A percentile compares a stretch with the other conserved stretches of the same genome.
Evolutionary conservation across 1,284 basidiomycete genomes (phyloP).

Genomic region (Nidula niveotomentosa): DNA sequence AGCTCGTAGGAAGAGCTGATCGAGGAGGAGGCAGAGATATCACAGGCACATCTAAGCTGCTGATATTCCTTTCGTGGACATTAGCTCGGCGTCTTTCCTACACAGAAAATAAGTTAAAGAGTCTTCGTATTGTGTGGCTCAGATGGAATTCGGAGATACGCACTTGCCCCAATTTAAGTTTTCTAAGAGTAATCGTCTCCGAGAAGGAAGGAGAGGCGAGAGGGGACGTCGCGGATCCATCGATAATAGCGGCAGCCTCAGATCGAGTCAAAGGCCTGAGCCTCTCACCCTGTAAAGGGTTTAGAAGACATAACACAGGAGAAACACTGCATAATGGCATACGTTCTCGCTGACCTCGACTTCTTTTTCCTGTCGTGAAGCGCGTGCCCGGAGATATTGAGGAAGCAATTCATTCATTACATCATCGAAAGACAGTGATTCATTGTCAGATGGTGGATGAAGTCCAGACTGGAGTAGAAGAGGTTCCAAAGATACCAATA

Average conservation of each 20-base stretch:
- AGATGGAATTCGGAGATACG: slow-evolving; percentile 8
- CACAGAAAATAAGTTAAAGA: background rate
- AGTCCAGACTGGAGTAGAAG: slow-evolving; percentile 17
- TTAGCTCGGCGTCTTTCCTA: slow-evolving; percentile 36
- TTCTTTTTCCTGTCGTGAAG: slow-evolving; percentile 19
- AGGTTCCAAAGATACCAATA: slow-evolving; percentile 8
- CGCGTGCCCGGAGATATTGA: slow-evolving; percentile 30
- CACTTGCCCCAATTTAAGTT: slow-evolving; percentile 46
- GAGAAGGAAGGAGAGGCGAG: slow-evolving; percentile 15
- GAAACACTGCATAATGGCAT: slow-evolving; percentile 2
- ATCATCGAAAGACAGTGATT: slow-evolving; percentile 29
- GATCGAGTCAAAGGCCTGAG: slow-evolving; percentile 36
- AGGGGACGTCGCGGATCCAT: slow-evolving; percentile 10
- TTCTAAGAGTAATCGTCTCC: slow-evolving; percentile 41
- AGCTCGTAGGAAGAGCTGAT: slow-evolving; percentile 26
- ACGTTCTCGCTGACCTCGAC: slow-evolving; percentile 29
- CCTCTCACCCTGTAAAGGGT: slow-evolving; percentile 28
- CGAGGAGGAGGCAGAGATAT: slow-evolving; percentile 20
- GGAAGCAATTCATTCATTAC: slow-evolving; percentile 31
- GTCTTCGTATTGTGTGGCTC: background rate
- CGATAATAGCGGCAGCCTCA: slow-evolving; percentile 30
- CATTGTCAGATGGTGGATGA: slow-evolving; percentile 3
- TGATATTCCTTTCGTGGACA: slow-evolving; percentile 13
- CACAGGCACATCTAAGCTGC: slow-evolving; percentile 13
- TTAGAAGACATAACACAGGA: background rate